These are phyloP conservation scores for Magnolia officinalis DNA, from an alignment of 164 flowering plant species.

Conservation along the genomic window DNA sequence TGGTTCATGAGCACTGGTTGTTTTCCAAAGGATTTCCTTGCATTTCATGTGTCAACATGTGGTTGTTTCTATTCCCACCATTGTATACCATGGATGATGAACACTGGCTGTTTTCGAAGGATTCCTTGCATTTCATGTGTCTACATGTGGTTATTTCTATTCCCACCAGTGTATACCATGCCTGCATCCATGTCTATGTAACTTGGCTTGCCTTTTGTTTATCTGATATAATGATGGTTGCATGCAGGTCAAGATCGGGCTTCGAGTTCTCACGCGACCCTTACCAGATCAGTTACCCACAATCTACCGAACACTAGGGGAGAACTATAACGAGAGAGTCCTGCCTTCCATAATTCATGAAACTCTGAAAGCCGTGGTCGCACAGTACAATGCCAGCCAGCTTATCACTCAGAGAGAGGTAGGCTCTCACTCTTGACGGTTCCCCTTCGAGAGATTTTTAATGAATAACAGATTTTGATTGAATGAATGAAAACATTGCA, in stretches of 20 bases:
- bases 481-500: neutral
- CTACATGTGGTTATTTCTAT: neutral
- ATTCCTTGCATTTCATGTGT: too few species aligned
- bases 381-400: slow-evolving; percentile 45
- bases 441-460: neutral
- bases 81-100: neutral
- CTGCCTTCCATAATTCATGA: slow-evolving; percentile 49
- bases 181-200: neutral
- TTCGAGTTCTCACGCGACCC: slow-evolving; percentile 40
- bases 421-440: neutral
- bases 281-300: slow-evolving; percentile 33
- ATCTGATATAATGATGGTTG: neutral
- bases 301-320: slow-evolving; percentile 40
- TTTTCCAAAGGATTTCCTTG: too few species aligned
- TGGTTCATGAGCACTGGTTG: too few species aligned
- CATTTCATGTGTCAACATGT: neutral
- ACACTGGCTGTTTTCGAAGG: too few species aligned
- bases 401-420: slow-evolving; percentile 46
- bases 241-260: slow-evolving; percentile 32
- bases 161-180: neutral
- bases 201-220: neutral
- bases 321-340: slow-evolving; percentile 40
- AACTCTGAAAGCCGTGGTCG: slow-evolving; percentile 47
- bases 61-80: neutral
- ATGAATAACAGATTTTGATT: neutral